Evolutionary conservation across 352 stramenopile genomes (phyloP).

Genomic region (Phytophthora kernoviae): DNA sequence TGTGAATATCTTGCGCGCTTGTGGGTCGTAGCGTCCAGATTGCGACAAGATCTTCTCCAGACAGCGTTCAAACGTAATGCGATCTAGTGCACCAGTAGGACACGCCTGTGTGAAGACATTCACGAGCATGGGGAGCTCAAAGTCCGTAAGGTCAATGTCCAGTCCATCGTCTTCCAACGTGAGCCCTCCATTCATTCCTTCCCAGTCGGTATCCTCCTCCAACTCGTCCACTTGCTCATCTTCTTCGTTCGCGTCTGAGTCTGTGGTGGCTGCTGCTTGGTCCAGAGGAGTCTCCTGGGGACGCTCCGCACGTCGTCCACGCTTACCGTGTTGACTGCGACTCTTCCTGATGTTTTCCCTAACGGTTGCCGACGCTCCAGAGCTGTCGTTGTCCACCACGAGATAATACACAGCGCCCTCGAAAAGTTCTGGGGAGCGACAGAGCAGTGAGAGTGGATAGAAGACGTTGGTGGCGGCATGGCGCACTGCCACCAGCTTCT

Average conservation of each 20-base stretch:
- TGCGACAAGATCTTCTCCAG: slow-evolving; percentile 86
- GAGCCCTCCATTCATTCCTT: slow-evolving; percentile 5
- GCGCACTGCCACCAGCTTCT: slow-evolving; percentile 24
- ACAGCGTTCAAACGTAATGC: slow-evolving; percentile 66
- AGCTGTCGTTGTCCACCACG: slow-evolving; percentile 29
- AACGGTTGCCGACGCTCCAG: neutral
- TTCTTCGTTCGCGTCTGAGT: slow-evolving; percentile 32
- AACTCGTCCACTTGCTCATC: slow-evolving; percentile 28
- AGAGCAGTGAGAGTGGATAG: slow-evolving; percentile 75
- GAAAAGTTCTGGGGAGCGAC: slow-evolving; percentile 58
- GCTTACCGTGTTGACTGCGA: slow-evolving; percentile 13
- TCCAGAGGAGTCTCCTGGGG: slow-evolving; percentile 2
- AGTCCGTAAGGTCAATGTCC: slow-evolving; percentile 81
- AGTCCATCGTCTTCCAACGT: slow-evolving; percentile 34
- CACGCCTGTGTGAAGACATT: slow-evolving; percentile 83
- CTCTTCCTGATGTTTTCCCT: slow-evolving; percentile 18
- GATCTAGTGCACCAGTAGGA: slow-evolving; percentile 72
- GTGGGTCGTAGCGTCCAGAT: slow-evolving; percentile 74
- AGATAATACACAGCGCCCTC: slow-evolving; percentile 50
- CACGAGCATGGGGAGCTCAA: slow-evolving; percentile 83
- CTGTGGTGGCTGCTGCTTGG: slow-evolving; percentile 12
- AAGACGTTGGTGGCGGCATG: slow-evolving; percentile 45
- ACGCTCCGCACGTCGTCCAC: slow-evolving; percentile 3
- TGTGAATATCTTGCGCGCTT: slow-evolving; percentile 74
- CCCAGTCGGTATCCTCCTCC: slow-evolving; percentile 22